Evolutionary conservation across 768 basidiomycete species (phyloP), one percentile per base, ranked within the genome.

Genomic region (Lentinula raphanica): DNA sequence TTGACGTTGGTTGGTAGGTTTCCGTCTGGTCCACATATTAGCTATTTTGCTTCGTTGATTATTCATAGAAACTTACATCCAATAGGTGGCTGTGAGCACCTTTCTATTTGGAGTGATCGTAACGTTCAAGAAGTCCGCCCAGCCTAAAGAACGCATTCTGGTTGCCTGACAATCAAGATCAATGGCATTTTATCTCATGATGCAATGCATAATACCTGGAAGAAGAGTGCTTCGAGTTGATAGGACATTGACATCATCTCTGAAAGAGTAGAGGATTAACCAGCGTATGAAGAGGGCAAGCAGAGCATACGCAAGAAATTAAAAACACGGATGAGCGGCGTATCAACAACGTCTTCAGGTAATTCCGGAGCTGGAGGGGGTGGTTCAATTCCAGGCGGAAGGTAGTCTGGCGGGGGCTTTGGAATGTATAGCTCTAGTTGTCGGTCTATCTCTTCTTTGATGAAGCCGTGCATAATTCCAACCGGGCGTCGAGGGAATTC

Each of bases 211-310:
- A 68, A 32, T 61, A 79, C 80, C 67, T 94, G 92, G 65, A 86
- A 89, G 80, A 85, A 86, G 49, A 98, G 70, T 61, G 94, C 89
- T 70, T 94, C 95, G 15, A 98, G 79, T 65, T 96, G 94, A 71
- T 97, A 97, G 2, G 91, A 88, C 59, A 97, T 71, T 1, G 92
- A 91, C 83, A 94, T 90, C 78, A 92, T 88, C 68, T 94, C 93
- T 95, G 61, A 5, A 15, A 27, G 27, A 32, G 7, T 3, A 2
- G 60, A 62, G 28, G 64, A 54, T 44, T 57, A 40, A 49, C 56
- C 48, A 54, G 13, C 19, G 42, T 2, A 38, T 27, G 12, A 35
- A 44, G 36, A 51, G 15, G 49, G 3, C 8, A 31, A 19, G 17
- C 65, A 3, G 23, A 5, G 70, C 92, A 66, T 69, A 96, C 94